These are phyloP conservation scores for Quercus alba DNA, from an alignment of 306 rosid species.

Conservation along the genomic window DNA sequence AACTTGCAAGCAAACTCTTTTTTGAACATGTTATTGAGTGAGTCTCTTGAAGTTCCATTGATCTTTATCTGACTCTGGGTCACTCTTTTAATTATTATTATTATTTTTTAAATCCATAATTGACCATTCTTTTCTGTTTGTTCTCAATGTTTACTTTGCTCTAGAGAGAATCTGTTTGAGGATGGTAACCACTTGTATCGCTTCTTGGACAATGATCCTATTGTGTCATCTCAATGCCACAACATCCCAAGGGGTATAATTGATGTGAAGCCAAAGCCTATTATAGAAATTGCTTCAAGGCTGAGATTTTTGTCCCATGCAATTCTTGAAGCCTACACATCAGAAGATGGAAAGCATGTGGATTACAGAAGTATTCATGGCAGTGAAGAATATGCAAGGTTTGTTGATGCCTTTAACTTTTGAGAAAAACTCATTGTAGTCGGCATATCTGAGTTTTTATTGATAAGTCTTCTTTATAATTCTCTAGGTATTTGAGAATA, in stretches of 20 bases:
- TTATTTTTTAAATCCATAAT: neutral
- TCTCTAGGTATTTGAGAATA: conserved; percentile 76
- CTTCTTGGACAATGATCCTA: conserved; percentile 84
- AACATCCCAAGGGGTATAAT: conserved; percentile 77
- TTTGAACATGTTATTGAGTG: conserved; percentile 81
- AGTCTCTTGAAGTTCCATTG: conserved; percentile 34
- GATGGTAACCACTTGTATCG: conserved; percentile 87
- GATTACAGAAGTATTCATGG: conserved; percentile 75
- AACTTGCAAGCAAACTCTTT: conserved; percentile 76
- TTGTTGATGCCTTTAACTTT: conserved; percentile 11
- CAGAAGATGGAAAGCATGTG: conserved; percentile 65
- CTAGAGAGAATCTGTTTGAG: conserved; percentile 72
- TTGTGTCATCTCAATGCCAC: conserved; percentile 71
- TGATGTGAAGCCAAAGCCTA: conserved; percentile 71
- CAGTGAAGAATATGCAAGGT: conserved; percentile 97
- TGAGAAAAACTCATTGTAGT: neutral
- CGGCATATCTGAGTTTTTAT: neutral
- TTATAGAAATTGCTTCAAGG: conserved; percentile 76
- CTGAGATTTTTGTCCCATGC: conserved; percentile 67
- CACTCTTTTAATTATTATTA: neutral
- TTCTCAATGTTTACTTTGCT: conserved; percentile 23
- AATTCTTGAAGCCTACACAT: conserved; percentile 78
- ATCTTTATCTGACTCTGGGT: conserved; percentile 14
- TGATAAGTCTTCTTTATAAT: conserved; percentile 6
- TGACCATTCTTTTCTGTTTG: conserved; percentile 12